A percentile compares a stretch with the other conserved stretches of the same genome.
Conservation (phyloP, 2,329 filamentous ascomycete species). For the Endothia cerciana region DNA sequence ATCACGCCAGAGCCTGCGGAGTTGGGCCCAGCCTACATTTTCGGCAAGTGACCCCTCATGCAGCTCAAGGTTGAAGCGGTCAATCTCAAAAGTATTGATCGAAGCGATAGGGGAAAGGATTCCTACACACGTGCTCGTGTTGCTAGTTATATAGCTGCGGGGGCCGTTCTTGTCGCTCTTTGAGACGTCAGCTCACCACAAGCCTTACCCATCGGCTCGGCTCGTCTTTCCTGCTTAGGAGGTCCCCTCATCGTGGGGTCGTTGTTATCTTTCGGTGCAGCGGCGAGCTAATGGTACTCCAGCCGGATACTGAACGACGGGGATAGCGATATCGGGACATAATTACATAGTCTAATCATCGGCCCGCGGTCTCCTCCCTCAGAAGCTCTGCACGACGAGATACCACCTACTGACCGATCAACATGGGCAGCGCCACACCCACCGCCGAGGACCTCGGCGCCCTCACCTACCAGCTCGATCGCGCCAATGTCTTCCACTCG, state of each 20-base stretch:
- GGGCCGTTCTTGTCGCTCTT: too few relatives aligned
- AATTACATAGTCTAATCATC: neutral
- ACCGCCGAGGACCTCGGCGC: slow-evolving; percentile 19
- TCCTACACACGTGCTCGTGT: neutral
- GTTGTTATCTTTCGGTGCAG: slow-evolving; percentile 6
- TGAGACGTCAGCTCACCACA: too few relatives aligned
- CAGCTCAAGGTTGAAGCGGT: neutral
- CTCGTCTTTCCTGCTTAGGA: slow-evolving; percentile 7
- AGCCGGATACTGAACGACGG: neutral
- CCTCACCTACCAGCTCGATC: slow-evolving; percentile 27
- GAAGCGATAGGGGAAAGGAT: neutral
- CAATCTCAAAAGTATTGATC: too few relatives aligned
- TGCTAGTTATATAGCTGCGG: neutral
- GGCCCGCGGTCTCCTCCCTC: neutral
- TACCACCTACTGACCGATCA: too few relatives aligned
- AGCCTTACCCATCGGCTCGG: neutral
- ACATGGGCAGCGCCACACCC: slow-evolving; percentile 27
- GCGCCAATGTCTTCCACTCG: slow-evolving; percentile 28
- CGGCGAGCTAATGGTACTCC: neutral
- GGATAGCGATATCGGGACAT: slow-evolving; percentile 11
- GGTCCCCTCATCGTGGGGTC: neutral
- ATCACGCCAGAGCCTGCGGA: slow-evolving; percentile 7
- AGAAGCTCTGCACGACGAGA: neutral
- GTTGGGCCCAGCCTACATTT: neutral
- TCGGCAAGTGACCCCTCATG: neutral